These are phyloP conservation scores for Pseudoturritis turrita DNA, from an alignment of 345 rosid species.

Conservation along the genomic window DNA sequence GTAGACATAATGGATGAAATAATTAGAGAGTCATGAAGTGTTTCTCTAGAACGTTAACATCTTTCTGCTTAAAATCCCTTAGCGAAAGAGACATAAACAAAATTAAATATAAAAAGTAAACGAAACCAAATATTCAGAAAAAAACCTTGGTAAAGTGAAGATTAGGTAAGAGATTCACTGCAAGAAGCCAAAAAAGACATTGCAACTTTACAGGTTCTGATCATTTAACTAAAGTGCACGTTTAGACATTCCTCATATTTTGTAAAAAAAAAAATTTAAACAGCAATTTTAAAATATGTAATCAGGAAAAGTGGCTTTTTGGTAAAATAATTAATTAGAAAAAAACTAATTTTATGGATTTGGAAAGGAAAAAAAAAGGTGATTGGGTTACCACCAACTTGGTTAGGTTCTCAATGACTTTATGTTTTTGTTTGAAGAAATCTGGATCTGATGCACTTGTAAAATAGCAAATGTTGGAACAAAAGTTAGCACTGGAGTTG, in stretches of 20 bases:
- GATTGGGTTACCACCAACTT: not conserved
- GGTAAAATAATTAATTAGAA: too few relatives aligned
- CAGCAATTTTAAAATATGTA: not conserved
- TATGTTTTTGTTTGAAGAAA: not conserved
- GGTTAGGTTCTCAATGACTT: not conserved
- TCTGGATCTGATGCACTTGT: not conserved
- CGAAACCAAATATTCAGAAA: slow-evolving; percentile 11
- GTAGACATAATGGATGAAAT: not conserved
- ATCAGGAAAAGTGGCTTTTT: not conserved
- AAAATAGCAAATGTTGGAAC: not conserved
- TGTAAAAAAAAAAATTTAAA: not conserved
- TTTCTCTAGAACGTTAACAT: slow-evolving; percentile 21
- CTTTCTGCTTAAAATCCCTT: slow-evolving; percentile 9
- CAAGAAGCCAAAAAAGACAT: slow-evolving; percentile 10
- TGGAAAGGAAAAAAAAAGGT: not conserved
- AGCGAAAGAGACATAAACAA: slow-evolving; percentile 13
- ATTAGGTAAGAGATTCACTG: slow-evolving; percentile 26
- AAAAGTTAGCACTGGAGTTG: not conserved
- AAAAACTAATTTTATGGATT: not conserved
- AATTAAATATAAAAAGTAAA: not conserved
- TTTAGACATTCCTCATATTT: not conserved
- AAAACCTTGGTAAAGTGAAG: slow-evolving; percentile 20
- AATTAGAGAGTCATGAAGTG: not conserved
- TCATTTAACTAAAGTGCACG: not conserved
- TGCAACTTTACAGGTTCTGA: not conserved